These are phyloP conservation scores for Paramecium sexaurelia DNA, from an alignment of 73 alveolate species.

Conservation along the genomic window DNA sequence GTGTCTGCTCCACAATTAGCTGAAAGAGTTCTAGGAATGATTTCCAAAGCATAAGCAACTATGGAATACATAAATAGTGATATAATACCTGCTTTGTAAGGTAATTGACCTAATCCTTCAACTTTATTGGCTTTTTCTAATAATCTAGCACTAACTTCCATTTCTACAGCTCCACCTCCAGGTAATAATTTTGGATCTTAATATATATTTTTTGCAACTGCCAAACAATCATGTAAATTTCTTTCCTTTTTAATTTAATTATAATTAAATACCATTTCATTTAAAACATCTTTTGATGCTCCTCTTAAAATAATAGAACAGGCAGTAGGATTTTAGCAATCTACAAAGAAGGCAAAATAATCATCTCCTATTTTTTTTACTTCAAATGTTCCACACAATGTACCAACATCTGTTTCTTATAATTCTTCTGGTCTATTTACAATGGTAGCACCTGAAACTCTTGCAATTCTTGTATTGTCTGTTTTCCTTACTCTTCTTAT, in stretches of 20 bases:
- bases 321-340: conserved; percentile 95
- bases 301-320: conserved; percentile 98
- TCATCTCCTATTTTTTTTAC: conserved; percentile 97
- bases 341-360: conserved; percentile 91
- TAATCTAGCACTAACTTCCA: conserved; percentile 98
- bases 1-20: conserved; percentile 99
- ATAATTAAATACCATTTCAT: conserved; percentile 76
- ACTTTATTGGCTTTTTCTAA: conserved; percentile 84
- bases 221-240: conserved; percentile 95
- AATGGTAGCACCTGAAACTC: conserved; percentile 94
- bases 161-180: conserved; percentile 99
- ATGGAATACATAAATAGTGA: neutral
- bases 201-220: conserved; percentile 97
- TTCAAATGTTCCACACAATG: conserved; percentile 93
- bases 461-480: conserved; percentile 95
- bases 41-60: conserved; percentile 97
- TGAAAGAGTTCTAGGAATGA: conserved; percentile 97
- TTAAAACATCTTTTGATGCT: conserved; percentile 97
- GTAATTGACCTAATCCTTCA: conserved; percentile 96
- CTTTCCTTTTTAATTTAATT: conserved; percentile 72
- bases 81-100: conserved; percentile 84
- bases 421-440: conserved; percentile 97
- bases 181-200: conserved; percentile 98
- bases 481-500: conserved; percentile 98
- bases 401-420: conserved; percentile 91